Conservation (phyloP, 208 protist species). For the Leishmania mexicana region DNA sequence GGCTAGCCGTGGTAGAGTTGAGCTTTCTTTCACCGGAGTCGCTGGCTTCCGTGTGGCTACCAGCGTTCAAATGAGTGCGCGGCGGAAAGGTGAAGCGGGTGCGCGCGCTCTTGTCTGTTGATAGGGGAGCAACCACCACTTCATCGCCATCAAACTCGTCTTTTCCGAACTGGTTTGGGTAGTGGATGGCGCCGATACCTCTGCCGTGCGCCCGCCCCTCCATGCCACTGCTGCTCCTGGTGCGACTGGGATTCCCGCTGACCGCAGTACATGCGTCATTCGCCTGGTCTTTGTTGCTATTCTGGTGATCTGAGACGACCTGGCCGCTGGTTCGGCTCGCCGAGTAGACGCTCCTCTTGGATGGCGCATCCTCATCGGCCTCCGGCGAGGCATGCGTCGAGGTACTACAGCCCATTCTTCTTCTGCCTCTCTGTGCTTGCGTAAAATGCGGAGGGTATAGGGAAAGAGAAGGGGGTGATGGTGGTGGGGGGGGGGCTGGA, state of each 20-base stretch:
- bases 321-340: neutral
- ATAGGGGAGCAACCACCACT: neutral
- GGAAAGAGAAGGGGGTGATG: neutral
- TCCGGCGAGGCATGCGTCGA: neutral
- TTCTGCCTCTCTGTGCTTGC: neutral
- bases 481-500: neutral
- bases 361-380: neutral
- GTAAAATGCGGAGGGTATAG: neutral
- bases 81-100: neutral
- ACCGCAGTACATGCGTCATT: neutral
- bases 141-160: too few relatives aligned
- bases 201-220: neutral
- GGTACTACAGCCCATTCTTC: slow-evolving; percentile 5
- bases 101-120: neutral
- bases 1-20: neutral
- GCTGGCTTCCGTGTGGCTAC: neutral
- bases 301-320: too few relatives aligned
- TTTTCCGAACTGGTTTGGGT: neutral
- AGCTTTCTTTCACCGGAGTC: neutral
- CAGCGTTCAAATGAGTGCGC: neutral
- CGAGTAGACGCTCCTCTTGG: neutral
- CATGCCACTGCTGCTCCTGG: neutral
- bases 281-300: neutral
- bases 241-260: neutral
- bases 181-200: neutral